phyloP scores from a whole-genome alignment of 805 yeast genomes.

The Kregervanrija delftensis region DNA sequence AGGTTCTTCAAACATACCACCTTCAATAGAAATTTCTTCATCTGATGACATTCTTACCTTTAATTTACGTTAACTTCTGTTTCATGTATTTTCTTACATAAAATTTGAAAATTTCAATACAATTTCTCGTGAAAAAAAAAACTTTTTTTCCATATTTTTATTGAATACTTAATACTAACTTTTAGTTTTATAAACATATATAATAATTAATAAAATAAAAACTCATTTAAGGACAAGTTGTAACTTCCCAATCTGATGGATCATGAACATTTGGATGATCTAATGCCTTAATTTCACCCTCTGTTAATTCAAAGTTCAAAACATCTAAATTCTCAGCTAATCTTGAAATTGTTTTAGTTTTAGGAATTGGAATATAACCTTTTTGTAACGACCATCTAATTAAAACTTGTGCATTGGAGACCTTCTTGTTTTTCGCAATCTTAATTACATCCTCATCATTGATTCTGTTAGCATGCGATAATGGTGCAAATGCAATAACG shows the following conservation, averaged over 20 bases:
- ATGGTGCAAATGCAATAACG: constrained; percentile 76
- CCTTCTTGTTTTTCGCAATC: constrained; percentile 43
- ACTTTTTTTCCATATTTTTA: not conserved
- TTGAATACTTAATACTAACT: constrained; percentile 2
- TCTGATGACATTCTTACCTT: constrained; percentile 11
- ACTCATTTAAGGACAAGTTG: constrained; percentile 44
- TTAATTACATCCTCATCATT: constrained; percentile 44
- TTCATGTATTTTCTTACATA: not conserved
- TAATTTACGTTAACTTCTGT: constrained; percentile 1
- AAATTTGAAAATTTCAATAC: constrained; percentile 3
- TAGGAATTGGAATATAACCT: constrained; percentile 67
- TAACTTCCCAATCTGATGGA: constrained; percentile 75
- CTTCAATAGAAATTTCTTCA: constrained; percentile 26
- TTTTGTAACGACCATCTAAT: constrained; percentile 69
- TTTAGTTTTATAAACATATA: too few relatives aligned
- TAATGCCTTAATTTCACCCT: constrained; percentile 33
- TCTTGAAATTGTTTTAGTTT: constrained; percentile 49
- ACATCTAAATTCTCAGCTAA: constrained; percentile 50
- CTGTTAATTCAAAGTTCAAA: constrained; percentile 39
- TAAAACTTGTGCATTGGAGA: constrained; percentile 55
- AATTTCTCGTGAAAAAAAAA: not conserved
- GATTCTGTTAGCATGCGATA: constrained; percentile 52
- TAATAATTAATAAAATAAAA: not conserved
- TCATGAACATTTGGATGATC: constrained; percentile 54
- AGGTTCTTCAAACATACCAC: constrained; percentile 74